A percentile compares a stretch with the other conserved stretches of the same genome.
These are phyloP conservation scores for Ganoderma multipileum DNA, from an alignment of 1,284 basidiomycete species.

Conservation along the genomic window DNA sequence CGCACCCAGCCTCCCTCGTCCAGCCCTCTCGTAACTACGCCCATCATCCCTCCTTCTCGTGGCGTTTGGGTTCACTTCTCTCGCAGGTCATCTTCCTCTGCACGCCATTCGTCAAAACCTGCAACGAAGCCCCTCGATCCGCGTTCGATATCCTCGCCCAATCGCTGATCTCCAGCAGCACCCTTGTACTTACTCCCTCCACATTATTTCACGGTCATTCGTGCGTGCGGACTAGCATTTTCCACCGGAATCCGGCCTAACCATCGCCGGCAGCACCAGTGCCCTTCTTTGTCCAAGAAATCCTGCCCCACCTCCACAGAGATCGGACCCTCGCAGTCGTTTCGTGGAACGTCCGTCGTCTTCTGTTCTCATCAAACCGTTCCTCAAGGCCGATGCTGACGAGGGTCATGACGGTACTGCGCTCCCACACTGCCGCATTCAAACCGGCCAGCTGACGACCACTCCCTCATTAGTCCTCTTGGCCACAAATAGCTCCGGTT, in stretches of 20 bases:
- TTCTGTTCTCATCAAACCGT: slow-evolving; percentile 25
- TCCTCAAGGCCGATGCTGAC: slow-evolving; percentile 2
- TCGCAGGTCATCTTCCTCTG: background rate
- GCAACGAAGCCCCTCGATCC: background rate
- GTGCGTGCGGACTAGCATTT: background rate
- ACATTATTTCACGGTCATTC: background rate
- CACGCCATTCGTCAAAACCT: background rate
- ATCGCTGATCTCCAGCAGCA: background rate
- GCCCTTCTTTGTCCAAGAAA: background rate
- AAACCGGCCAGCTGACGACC: slow-evolving; percentile 22
- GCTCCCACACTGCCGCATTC: slow-evolving; percentile 23
- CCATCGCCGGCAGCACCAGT: background rate
- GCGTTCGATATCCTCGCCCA: background rate
- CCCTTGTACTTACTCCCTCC: background rate
- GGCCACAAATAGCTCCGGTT: slow-evolving; percentile 17
- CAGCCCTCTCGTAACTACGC: background rate
- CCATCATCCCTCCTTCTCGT: slow-evolving; percentile 11
- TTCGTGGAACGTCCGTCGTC: slow-evolving; percentile 13
- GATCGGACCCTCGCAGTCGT: background rate
- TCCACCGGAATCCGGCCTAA: background rate
- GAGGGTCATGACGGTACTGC: slow-evolving; percentile 19
- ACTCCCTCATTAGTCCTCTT: slow-evolving; percentile 5
- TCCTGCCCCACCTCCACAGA: background rate
- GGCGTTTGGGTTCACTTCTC: slow-evolving; percentile 16
- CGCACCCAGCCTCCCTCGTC: background rate